These are phyloP conservation scores for Porodaedalea pini DNA, from an alignment of 1,284 basidiomycete species.

Conservation along the genomic window DNA sequence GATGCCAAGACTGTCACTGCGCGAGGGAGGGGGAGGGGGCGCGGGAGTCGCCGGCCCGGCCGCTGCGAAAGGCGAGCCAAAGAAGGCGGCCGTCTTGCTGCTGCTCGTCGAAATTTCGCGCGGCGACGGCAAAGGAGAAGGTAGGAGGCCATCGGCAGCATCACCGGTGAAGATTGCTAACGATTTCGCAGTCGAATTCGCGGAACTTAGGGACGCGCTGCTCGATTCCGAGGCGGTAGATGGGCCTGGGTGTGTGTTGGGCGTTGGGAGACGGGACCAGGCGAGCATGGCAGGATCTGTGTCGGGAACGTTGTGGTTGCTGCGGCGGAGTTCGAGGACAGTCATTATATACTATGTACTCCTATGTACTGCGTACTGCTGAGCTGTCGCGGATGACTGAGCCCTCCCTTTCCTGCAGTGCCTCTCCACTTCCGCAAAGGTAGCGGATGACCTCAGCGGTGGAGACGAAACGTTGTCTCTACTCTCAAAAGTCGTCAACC, in stretches of 20 bases:
- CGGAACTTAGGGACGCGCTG: not conserved
- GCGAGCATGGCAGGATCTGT: slow-evolving; percentile 11
- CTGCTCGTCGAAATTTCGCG: slow-evolving; percentile 4
- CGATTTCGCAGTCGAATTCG: not conserved
- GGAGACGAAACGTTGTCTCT: not conserved
- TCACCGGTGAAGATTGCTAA: slow-evolving; percentile 1
- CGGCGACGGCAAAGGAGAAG: slow-evolving; percentile 17
- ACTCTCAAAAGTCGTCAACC: not conserved
- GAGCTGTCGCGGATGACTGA: no score
- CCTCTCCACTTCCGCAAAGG: slow-evolving; percentile 7
- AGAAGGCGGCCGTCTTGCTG: slow-evolving; percentile 27
- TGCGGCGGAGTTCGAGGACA: not conserved
- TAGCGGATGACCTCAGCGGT: slow-evolving; percentile 3
- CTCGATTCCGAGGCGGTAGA: not conserved
- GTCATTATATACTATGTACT: not conserved
- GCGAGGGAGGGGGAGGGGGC: slow-evolving; percentile 25
- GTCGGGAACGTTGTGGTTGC: not conserved
- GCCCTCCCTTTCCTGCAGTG: not conserved
- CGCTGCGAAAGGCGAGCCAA: slow-evolving; percentile 38
- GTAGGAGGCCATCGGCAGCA: slow-evolving; percentile 10
- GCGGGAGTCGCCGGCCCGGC: slow-evolving; percentile 29
- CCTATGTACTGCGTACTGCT: not conserved
- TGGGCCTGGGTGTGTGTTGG: slow-evolving; percentile 5
- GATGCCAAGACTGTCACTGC: slow-evolving; percentile 12
- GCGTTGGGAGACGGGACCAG: slow-evolving; percentile 19